Evolutionary conservation across 2,329 filamentous ascomycete genomes (phyloP).

Genomic region (Colletotrichum costaricense): DNA sequence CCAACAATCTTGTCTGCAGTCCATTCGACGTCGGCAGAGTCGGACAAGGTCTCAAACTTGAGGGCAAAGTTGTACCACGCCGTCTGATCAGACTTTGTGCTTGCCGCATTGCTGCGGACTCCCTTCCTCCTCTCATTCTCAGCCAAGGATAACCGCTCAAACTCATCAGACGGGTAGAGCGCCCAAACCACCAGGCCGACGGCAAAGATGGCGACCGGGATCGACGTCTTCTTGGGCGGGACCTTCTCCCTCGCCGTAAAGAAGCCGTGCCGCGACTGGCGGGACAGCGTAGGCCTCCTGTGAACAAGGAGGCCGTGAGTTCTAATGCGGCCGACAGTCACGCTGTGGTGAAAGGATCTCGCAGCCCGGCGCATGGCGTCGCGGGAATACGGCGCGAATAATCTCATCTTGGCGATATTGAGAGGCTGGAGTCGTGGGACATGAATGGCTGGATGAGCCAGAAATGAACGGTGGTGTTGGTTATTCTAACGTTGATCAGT

Average conservation of each 20-base stretch:
- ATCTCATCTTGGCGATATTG: constrained; percentile 29
- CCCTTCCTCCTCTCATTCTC: constrained; percentile 27
- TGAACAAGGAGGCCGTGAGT: constrained; percentile 24
- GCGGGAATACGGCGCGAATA: constrained; percentile 15
- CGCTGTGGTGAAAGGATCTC: constrained; percentile 27
- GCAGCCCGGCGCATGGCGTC: constrained; percentile 3
- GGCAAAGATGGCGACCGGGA: constrained; percentile 47
- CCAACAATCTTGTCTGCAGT: constrained; percentile 71
- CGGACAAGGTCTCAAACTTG: constrained; percentile 64
- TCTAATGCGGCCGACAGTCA: constrained; percentile 29
- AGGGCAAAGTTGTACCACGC: constrained; percentile 62
- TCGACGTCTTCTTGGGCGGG: constrained; percentile 38
- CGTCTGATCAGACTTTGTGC: constrained; percentile 40
- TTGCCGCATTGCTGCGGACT: constrained; percentile 36
- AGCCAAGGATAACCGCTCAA: constrained; percentile 47
- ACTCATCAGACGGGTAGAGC: constrained; percentile 57
- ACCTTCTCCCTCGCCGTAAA: constrained; percentile 36
- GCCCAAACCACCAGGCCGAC: constrained; percentile 54
- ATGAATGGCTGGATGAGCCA: constrained; percentile 27
- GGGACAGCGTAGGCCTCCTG: constrained; percentile 15
- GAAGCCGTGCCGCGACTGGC: constrained; percentile 36
- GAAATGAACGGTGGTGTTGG: neutral
- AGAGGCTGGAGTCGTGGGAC: constrained; percentile 13
- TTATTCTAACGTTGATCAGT: constrained; percentile 13
- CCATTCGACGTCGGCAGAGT: constrained; percentile 67